Evolutionary conservation across 1,139 yeast species (phyloP).

Genomic region (Barnettozyma hawaiiensis): DNA sequence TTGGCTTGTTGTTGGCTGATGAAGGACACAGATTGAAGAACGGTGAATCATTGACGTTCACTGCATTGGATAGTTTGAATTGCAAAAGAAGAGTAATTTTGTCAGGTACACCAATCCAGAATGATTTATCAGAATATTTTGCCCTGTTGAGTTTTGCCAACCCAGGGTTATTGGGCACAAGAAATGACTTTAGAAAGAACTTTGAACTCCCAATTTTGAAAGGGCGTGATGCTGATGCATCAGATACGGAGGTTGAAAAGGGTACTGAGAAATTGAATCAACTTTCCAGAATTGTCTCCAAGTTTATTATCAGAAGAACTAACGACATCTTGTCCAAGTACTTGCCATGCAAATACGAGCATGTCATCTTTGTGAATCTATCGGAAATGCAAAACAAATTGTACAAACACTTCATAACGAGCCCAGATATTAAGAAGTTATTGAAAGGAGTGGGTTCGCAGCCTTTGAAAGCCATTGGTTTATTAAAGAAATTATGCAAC

Average conservation of each 20-base stretch:
- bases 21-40: conserved; percentile 96
- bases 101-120: conserved; percentile 97
- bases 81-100: conserved; percentile 87
- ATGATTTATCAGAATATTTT: conserved; percentile 91
- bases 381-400: conserved; percentile 71
- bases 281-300: conserved; percentile 72
- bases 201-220: conserved; percentile 74
- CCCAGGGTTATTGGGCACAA: conserved; percentile 86
- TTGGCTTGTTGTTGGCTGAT: conserved; percentile 88
- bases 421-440: conserved; percentile 71
- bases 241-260: conserved; percentile 64
- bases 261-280: conserved; percentile 74
- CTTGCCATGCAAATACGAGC: conserved; percentile 92
- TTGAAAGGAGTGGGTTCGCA: conserved; percentile 72
- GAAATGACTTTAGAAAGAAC: conserved; percentile 77
- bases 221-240: conserved; percentile 89
- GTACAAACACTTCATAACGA: conserved; percentile 70
- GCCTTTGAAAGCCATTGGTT: conserved; percentile 85
- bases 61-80: conserved; percentile 74
- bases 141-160: conserved; percentile 88
- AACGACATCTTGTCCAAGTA: conserved; percentile 92
- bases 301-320: conserved; percentile 89
- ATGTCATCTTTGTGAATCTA: conserved; percentile 83
- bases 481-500: conserved; percentile 83
- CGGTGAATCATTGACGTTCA: conserved; percentile 90